Conservation (phyloP, 371 early-diverging fungal genomes). For the Lichtheimia ramosa region DNA sequence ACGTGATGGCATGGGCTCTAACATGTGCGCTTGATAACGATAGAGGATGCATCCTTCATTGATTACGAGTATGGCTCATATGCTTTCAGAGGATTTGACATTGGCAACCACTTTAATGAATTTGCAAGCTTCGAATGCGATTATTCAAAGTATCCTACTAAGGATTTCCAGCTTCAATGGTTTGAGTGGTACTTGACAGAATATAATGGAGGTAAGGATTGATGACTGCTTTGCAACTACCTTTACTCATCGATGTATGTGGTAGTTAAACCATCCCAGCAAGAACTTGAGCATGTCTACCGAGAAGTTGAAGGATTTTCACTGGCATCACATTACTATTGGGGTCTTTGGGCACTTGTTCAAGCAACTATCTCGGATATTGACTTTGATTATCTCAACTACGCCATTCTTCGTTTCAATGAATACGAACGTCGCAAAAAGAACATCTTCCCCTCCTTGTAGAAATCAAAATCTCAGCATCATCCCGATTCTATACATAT, state of each 20-base stretch:
- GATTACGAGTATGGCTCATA: conserved; percentile 94
- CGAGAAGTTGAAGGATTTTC: conserved; percentile 81
- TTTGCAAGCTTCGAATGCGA: conserved; percentile 95
- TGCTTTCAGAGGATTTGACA: conserved; percentile 88
- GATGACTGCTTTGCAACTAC: neutral
- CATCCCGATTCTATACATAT: neutral
- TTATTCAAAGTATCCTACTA: conserved; percentile 79
- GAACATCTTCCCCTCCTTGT: conserved; percentile 24
- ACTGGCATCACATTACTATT: conserved; percentile 89
- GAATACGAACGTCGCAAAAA: conserved; percentile 69
- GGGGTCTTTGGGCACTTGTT: conserved; percentile 93
- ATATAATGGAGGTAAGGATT: conserved; percentile 31
- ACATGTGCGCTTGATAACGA: conserved; percentile 17
- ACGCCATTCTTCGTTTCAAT: conserved; percentile 79
- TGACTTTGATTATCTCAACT: conserved; percentile 91
- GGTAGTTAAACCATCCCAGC: conserved; percentile 34
- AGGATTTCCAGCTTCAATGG: conserved; percentile 74
- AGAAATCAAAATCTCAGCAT: neutral
- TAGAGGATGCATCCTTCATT: conserved; percentile 70
- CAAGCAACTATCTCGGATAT: conserved; percentile 88
- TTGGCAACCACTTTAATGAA: conserved; percentile 95
- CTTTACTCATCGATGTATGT: neutral
- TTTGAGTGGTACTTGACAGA: conserved; percentile 59
- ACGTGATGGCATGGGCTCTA: conserved; percentile 6
- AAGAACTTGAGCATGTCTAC: conserved; percentile 63